Evolutionary conservation across 139 green algal genomes (phyloP).

Genomic region (Tetradesmus obliquus): DNA sequence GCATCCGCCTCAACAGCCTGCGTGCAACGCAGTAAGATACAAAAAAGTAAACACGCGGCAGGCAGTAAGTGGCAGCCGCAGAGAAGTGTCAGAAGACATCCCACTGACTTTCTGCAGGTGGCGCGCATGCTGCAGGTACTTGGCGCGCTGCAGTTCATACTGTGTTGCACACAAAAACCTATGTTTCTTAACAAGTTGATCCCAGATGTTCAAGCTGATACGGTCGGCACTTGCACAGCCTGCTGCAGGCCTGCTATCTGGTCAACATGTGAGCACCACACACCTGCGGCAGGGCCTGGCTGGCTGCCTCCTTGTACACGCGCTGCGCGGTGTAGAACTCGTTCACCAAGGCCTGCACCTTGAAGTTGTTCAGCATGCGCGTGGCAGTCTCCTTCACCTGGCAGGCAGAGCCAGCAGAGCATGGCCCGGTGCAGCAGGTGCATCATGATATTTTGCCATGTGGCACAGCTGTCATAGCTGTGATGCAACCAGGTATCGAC

Average conservation of each 20-base stretch:
- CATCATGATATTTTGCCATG: background rate
- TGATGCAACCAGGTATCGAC: background rate
- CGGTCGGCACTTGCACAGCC: background rate
- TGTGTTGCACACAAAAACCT: too few relatives aligned
- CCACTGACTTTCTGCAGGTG: too few relatives aligned
- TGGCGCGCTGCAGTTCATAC: too few relatives aligned
- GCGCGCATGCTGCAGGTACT: background rate
- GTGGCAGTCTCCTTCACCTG: slow-evolving; percentile 48
- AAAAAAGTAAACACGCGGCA: background rate
- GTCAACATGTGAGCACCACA: background rate
- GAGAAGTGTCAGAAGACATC: too few relatives aligned
- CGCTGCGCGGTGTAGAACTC: slow-evolving; percentile 46
- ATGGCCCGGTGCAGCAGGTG: background rate
- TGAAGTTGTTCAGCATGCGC: slow-evolving; percentile 57
- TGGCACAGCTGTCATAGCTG: background rate
- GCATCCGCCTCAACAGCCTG: slow-evolving; percentile 49
- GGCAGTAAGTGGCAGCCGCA: background rate
- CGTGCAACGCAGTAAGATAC: background rate
- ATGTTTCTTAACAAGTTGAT: background rate
- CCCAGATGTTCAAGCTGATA: background rate
- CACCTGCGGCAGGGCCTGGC: slow-evolving; percentile 47
- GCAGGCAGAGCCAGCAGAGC: background rate
- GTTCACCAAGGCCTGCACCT: slow-evolving; percentile 51
- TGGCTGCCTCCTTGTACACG: slow-evolving; percentile 43
- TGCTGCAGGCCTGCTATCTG: background rate